phyloP scores from a whole-genome alignment of 106 monocot genomes.

The Narthecium ossifragum region DNA sequence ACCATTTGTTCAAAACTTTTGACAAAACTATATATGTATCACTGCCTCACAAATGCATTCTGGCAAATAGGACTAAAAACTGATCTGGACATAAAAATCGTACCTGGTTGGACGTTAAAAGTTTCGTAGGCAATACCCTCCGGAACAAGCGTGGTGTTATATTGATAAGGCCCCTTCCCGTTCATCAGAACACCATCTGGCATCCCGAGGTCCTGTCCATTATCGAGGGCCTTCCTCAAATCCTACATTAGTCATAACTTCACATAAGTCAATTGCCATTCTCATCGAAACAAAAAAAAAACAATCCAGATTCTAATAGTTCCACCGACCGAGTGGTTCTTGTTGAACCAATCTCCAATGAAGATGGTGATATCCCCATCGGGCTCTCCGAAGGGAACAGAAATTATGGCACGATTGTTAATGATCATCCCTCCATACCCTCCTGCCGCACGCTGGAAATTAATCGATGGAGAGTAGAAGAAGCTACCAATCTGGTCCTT shows the following conservation, averaged over 20 bases:
- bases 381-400: slow-evolving; percentile 62
- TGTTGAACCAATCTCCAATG: slow-evolving; percentile 86
- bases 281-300: neutral
- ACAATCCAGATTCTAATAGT: neutral
- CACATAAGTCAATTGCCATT: neutral
- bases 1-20: too few species aligned
- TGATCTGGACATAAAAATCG: too few species aligned
- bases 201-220: slow-evolving; percentile 70
- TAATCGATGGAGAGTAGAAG: slow-evolving; percentile 77
- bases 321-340: slow-evolving; percentile 48
- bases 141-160: slow-evolving; percentile 64
- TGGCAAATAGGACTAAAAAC: too few species aligned
- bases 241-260: slow-evolving; percentile 33
- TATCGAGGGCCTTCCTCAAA: slow-evolving; percentile 75
- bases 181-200: slow-evolving; percentile 86
- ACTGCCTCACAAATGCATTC: too few species aligned
- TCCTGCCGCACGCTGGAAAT: slow-evolving; percentile 70
- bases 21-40: too few species aligned
- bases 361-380: slow-evolving; percentile 72
- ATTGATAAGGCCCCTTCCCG: slow-evolving; percentile 77
- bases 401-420: slow-evolving; percentile 52
- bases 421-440: slow-evolving; percentile 70
- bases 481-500: slow-evolving; percentile 96
- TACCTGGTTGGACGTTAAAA: slow-evolving; percentile 79
- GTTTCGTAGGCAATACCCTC: slow-evolving; percentile 61